Evolutionary conservation across 2,329 filamentous ascomycete species (phyloP).

Genomic region (Furcasterigmium furcatum): DNA sequence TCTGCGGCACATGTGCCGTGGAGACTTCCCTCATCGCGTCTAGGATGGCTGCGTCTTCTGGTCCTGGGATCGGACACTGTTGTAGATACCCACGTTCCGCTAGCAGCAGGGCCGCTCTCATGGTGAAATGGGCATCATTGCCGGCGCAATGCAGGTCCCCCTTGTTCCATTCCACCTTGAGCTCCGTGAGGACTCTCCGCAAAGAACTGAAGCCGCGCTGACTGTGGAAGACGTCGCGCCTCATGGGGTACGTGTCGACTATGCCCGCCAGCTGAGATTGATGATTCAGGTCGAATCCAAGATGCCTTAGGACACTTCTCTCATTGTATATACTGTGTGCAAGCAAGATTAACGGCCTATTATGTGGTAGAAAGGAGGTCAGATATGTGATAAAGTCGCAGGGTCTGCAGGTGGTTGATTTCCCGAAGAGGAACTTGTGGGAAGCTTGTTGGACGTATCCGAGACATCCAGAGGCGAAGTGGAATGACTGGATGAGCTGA

Average conservation of each 20-base stretch:
- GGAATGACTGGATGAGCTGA: not conserved
- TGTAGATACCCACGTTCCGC: not conserved
- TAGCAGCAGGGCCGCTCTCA: conserved; percentile 56
- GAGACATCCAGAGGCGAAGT: not conserved
- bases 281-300: not conserved
- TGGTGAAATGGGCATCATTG: conserved; percentile 80
- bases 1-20: not conserved
- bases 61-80: not conserved
- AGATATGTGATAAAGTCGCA: not conserved
- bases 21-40: not conserved
- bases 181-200: not conserved
- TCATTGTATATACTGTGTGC: not conserved
- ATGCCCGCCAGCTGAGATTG: not conserved
- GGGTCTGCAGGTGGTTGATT: not conserved
- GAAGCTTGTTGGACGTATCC: not conserved
- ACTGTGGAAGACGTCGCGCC: not conserved
- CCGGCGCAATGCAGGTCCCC: conserved; percentile 76
- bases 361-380: not conserved
- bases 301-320: not conserved
- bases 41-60: not conserved
- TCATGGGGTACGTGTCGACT: conserved; percentile 1
- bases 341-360: not conserved
- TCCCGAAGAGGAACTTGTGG: not conserved
- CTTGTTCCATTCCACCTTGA: not conserved
- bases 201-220: not conserved